These are phyloP conservation scores for Trichoderma lentiforme DNA, from an alignment of 2,329 filamentous ascomycete genomes.

Conservation along the genomic window DNA sequence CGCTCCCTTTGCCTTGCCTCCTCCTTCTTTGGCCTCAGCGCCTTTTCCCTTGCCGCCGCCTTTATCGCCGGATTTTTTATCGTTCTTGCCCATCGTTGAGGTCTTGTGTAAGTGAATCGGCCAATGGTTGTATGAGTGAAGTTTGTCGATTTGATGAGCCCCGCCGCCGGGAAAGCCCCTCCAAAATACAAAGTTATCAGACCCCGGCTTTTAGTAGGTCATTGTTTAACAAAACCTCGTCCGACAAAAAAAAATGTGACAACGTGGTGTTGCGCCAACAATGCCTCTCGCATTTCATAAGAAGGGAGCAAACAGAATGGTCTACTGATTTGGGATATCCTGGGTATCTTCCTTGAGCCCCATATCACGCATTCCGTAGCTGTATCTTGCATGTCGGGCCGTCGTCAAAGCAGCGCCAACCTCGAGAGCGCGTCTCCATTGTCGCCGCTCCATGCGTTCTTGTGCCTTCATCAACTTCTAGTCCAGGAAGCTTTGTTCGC, in stretches of 20 bases:
- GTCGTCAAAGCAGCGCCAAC: slow-evolving; percentile 27
- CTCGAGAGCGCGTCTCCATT: slow-evolving; percentile 28
- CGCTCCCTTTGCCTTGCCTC: slow-evolving; percentile 51
- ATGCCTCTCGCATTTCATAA: background rate
- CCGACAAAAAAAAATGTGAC: background rate
- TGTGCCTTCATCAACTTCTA: slow-evolving; percentile 39
- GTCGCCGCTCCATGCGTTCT: slow-evolving; percentile 28
- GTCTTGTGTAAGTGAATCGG: background rate
- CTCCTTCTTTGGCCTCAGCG: slow-evolving; percentile 32
- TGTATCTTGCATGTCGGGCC: slow-evolving; percentile 11
- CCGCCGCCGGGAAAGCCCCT: slow-evolving; percentile 8
- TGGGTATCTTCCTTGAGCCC: background rate
- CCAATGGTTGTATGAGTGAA: background rate
- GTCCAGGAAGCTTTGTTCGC: slow-evolving; percentile 39
- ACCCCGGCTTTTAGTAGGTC: background rate
- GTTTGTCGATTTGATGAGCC: background rate
- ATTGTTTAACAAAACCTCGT: background rate
- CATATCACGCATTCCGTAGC: slow-evolving; percentile 1
- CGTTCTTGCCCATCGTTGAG: slow-evolving; percentile 37
- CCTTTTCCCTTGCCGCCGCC: slow-evolving; percentile 31
- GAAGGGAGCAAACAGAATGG: background rate
- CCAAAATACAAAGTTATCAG: background rate
- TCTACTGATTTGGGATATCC: background rate
- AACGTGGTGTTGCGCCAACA: background rate
- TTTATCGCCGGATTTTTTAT: slow-evolving; percentile 42